Evolutionary conservation across 2,329 filamentous ascomycete species (phyloP).

Genomic region (Bimuria novae-zelandiae): DNA sequence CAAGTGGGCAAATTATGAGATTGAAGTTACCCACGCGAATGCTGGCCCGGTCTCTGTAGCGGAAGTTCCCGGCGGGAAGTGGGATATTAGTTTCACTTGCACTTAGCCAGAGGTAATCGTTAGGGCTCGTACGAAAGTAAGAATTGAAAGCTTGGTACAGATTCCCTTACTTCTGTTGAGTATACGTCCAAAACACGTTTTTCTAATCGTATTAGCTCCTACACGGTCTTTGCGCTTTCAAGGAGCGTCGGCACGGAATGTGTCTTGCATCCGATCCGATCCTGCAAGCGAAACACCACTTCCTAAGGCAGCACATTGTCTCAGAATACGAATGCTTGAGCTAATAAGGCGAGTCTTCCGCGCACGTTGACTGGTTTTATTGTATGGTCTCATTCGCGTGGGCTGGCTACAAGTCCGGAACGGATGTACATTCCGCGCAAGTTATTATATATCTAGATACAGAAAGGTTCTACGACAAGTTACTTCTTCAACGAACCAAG

Average conservation of each 20-base stretch:
- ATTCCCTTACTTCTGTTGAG: no score
- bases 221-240: neutral
- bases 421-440: no score
- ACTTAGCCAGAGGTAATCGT: neutral
- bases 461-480: no score
- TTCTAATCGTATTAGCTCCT: neutral
- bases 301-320: neutral
- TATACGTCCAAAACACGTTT: no score
- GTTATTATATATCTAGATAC: no score
- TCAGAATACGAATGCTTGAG: neutral
- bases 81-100: conserved; percentile 25
- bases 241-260: neutral
- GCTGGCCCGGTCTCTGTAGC: conserved; percentile 17
- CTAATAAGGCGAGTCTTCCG: no score
- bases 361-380: no score
- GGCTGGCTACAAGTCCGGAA: no score
- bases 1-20: conserved; percentile 19
- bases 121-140: neutral
- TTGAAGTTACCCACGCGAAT: conserved; percentile 22
- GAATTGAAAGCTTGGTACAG: no score
- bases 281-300: neutral
- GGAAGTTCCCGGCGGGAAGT: conserved; percentile 28
- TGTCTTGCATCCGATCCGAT: neutral
- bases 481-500: no score
- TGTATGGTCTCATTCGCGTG: no score